Base-by-base conservation (phyloP, 768 basidiomycete genomes). In the Floccularia luteovirens region DNA sequence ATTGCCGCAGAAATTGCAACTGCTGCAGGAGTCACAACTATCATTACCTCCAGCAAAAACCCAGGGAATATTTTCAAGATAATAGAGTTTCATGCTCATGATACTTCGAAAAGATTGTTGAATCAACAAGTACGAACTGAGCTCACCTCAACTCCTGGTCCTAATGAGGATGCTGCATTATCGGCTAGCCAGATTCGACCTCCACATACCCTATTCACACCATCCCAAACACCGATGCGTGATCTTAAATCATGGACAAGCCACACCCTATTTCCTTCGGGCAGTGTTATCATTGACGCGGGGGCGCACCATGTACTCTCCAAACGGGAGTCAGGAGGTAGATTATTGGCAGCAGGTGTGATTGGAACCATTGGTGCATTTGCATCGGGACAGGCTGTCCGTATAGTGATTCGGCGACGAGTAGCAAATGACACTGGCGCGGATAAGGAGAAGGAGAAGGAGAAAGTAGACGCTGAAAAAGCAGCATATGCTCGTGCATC, bases 1-100 rank as follows among this genome's bases (percentile, higher is more conserved):
- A 96, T 98, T 48, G 96, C 96, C 1, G 94, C 96, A 0, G 96
- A 99, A 53, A 90, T 99, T 22, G 92, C 94, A 3, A 94, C 89
- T 0, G 92, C 82, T 0, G 94, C 93, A 0, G 96, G 96, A 5
- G 91, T 94, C 23, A 81, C 88, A 3, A 96, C 94, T 0, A 71
- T 97, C 31, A 88, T 99, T 52, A 80, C 83, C 34, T 85, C 88
- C 16, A 92, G 90, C 61, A 85, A 81, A 50, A 66, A 73, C 19
- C 88, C 90, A 0, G 67, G 74, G 33, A 76, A 74, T 51, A 81
- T 98, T 43, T 72, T 87, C 48, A 63, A 66, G 12, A 91, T 96
- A 57, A 86, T 99, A 33, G 78, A 89, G 44, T 89, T 80, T 54
- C 78, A 27, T 43, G 36, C 41, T 43, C 23, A 11, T 5, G 24